Evolutionary conservation across 148 eudicot genomes (phyloP).

Genomic region (Salicornia ramosissima): DNA sequence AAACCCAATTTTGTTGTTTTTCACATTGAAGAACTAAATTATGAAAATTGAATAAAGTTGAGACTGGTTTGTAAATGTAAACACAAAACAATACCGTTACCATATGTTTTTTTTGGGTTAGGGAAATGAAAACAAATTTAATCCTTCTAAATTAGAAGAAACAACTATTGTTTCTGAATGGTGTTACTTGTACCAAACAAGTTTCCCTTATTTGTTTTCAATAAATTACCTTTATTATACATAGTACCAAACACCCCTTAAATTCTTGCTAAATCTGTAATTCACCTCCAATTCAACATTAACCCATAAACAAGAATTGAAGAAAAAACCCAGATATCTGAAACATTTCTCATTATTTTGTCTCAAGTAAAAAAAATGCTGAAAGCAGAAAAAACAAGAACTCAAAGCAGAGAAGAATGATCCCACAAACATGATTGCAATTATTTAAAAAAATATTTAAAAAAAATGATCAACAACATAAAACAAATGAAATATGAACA

Average conservation of each 20-base stretch:
- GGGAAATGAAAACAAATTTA: too few species aligned
- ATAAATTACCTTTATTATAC: too few species aligned
- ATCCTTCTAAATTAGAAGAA: too few species aligned
- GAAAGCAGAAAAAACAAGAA: neutral
- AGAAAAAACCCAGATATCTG: slow-evolving; percentile 4
- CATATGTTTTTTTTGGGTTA: too few species aligned
- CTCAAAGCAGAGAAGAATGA: neutral
- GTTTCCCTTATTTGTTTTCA: too few species aligned
- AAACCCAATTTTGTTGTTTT: neutral
- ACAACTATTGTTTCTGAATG: too few species aligned
- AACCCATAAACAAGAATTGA: neutral
- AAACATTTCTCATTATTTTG: neutral
- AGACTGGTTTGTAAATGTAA: too few species aligned
- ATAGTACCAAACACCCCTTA: too few species aligned
- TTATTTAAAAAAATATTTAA: neutral
- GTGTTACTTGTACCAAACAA: too few species aligned
- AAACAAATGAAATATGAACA: slow-evolving; percentile 1
- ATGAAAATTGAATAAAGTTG: neutral
- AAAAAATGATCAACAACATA: neutral
- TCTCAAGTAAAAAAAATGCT: neutral
- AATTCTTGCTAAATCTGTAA: neutral
- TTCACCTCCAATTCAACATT: neutral
- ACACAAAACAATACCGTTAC: too few species aligned
- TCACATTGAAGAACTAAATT: slow-evolving; percentile 6
- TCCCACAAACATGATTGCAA: neutral